Base-by-base conservation (phyloP, 2,329 filamentous ascomycete genomes). In the Hymenoscyphus infarciens region DNA sequence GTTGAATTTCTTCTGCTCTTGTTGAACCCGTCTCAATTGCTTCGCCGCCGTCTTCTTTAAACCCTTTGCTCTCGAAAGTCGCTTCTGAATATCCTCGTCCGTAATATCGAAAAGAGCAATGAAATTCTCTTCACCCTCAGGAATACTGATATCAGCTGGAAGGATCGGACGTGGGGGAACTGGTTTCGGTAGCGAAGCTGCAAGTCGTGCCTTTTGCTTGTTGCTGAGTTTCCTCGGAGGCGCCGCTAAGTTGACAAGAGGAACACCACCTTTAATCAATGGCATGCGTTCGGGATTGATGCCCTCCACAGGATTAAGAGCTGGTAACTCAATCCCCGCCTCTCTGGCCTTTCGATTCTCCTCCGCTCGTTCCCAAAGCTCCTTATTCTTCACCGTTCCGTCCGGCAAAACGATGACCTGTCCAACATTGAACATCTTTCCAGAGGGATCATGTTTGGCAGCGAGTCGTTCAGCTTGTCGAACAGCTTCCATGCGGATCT, bases 21-120 rank as follows among this genome's bases (percentile, higher is more conserved):
- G 64, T 38, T 72, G 66, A 25, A 68, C 52, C 16, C 60, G 65
- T 35, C 64, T 61, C 13, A 68, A 60, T 25, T 62, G 55, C 55
- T 69, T 70, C 49, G 65, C 66, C 11, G 63, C 62, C 33, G 60
- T 52, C 33, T 56, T 64, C 49, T 69, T 71, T 33, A 62, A 60
- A 35, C 67, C 67, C 61, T 69, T 70, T 16, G 63, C 61, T 1
- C 59, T 39, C 7, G 61, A 61, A 22, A 75, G 38, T 35, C 74
- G 61, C 55, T 68, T 66, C 56, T 68, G 61, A 25, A 75, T 65
- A 19, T 73, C 66, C 25, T 69, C 64, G 62, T 75, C 73, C 5
- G 67, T 63, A n/a, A 75, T 66, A 65, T 75, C 73, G 72, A 73
- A 75, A 35, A 75, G 59, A 1, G 64, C 66, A 58, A 75, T 64